Evolutionary conservation across 441 rosid species (phyloP).

Genomic region (Mallotus repandus): DNA sequence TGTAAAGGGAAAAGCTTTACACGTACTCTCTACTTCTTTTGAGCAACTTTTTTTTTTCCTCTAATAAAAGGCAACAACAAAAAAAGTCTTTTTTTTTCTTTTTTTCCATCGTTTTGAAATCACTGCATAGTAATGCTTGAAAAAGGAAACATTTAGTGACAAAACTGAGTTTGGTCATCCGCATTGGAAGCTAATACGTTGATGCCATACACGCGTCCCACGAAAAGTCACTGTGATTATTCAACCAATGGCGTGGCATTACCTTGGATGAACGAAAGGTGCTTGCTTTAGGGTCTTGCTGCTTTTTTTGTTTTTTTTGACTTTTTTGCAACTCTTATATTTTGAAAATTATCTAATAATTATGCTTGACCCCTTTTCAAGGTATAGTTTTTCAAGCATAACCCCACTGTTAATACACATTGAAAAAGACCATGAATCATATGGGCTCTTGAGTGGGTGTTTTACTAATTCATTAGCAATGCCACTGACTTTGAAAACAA

Average conservation of each 20-base stretch:
- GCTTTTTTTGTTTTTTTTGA: neutral
- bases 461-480: neutral
- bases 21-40: constrained; percentile 8
- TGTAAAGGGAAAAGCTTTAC: constrained; percentile 19
- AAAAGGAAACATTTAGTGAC: neutral
- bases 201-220: constrained; percentile 27
- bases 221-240: neutral
- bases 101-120: too few species aligned
- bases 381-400: too few species aligned
- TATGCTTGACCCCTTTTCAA: too few species aligned
- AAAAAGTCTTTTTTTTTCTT: neutral
- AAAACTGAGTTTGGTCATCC: constrained; percentile 3
- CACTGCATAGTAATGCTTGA: constrained; percentile 6
- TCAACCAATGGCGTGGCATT: neutral
- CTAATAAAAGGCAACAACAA: neutral
- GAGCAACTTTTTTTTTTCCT: neutral
- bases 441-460: neutral
- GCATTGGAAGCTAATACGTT: constrained; percentile 10
- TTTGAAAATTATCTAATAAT: neutral
- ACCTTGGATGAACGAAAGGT: constrained; percentile 11
- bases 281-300: neutral
- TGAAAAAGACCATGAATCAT: neutral
- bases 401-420: too few species aligned
- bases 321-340: neutral
- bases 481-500: neutral